Evolutionary conservation across 148 eudicot species (phyloP).

Genomic region (Suaeda aralocaspica): DNA sequence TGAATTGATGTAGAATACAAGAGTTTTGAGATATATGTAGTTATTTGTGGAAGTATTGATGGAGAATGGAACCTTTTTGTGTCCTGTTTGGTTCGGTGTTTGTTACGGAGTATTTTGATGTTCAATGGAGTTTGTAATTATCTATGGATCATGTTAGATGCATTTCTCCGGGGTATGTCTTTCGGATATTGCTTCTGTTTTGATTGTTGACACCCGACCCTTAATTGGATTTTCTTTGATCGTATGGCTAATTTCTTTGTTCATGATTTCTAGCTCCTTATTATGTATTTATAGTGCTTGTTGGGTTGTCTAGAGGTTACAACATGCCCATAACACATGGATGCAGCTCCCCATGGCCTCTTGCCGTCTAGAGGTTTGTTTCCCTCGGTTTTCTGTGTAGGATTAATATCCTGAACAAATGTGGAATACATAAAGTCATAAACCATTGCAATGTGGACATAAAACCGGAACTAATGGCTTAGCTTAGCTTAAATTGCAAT

Average conservation of each 20-base stretch:
- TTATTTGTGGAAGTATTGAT: not conserved
- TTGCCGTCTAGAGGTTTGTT: conserved; percentile 27
- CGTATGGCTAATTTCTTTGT: not conserved
- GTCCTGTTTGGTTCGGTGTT: not conserved
- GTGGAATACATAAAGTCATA: too few relatives aligned
- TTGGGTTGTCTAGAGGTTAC: conserved; percentile 34
- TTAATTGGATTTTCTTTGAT: not conserved
- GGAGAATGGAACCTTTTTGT: not conserved
- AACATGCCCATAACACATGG: conserved; percentile 24
- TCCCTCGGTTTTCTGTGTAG: conserved; percentile 12
- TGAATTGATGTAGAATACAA: too few relatives aligned
- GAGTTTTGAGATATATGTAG: too few relatives aligned
- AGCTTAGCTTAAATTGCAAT: too few relatives aligned
- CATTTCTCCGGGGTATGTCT: not conserved
- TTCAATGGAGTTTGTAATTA: not conserved
- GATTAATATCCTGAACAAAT: not conserved
- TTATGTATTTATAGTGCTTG: conserved; percentile 25
- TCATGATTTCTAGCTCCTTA: not conserved
- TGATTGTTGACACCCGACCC: not conserved
- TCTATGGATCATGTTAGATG: not conserved
- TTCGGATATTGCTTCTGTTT: not conserved
- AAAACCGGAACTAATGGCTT: too few relatives aligned
- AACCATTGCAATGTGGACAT: too few relatives aligned
- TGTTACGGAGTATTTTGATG: not conserved
- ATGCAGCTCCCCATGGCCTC: conserved; percentile 28